phyloP scores from a whole-genome alignment of 768 basidiomycete species.

The Suillus occidentalis region DNA sequence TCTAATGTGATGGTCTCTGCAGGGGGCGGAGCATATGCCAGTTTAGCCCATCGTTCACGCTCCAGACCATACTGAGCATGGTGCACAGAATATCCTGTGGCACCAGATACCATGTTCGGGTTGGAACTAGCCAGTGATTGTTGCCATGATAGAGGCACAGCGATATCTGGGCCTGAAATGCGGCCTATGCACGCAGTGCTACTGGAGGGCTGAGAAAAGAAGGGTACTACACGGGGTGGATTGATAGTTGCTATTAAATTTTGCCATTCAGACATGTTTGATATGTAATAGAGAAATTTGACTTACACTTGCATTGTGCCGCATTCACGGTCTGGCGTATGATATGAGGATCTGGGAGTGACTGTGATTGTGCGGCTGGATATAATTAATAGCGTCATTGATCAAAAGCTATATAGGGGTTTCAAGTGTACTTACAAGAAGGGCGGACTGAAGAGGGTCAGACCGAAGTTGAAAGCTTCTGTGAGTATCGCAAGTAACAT shows the following conservation, averaged over 20 bases:
- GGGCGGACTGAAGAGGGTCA: neutral
- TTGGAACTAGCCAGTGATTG: neutral
- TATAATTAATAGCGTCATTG: neutral
- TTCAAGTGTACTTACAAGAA: neutral
- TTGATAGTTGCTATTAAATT: constrained; percentile 4
- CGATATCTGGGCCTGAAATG: neutral
- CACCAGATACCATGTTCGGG: neutral
- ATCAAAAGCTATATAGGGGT: neutral
- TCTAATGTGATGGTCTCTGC: neutral
- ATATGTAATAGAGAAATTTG: neutral
- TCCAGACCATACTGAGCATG: neutral
- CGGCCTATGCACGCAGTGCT: neutral
- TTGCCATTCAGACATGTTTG: neutral
- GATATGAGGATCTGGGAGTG: neutral
- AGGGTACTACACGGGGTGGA: neutral
- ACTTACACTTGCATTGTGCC: neutral
- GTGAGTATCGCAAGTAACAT: constrained; percentile 5
- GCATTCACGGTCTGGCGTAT: constrained; percentile 5
- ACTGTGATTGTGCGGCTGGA: neutral
- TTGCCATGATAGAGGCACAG: neutral
- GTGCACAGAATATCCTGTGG: neutral
- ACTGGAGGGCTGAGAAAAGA: neutral
- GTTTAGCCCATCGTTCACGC: neutral
- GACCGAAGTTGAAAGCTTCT: constrained; percentile 2
- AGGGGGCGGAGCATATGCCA: neutral